Evolutionary conservation across 306 rosid genomes (phyloP).

Genomic region (Vicia sativa): DNA sequence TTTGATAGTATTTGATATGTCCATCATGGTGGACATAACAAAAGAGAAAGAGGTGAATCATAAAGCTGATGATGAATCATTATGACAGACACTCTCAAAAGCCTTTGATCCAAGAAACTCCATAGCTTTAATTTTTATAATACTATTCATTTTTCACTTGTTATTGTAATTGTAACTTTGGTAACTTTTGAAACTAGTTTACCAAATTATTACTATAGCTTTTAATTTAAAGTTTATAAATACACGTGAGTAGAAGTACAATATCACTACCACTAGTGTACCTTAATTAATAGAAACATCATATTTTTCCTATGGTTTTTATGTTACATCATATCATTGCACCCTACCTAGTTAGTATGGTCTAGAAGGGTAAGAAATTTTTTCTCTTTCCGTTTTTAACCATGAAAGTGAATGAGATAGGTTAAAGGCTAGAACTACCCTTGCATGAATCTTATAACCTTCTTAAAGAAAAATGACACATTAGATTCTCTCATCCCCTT

Average conservation of each 20-base stretch:
- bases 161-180: background rate
- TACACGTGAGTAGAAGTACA: slow-evolving; percentile 12
- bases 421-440: background rate
- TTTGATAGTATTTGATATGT: slow-evolving; percentile 47
- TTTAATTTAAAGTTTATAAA: slow-evolving; percentile 7
- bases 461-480: no score
- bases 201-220: background rate
- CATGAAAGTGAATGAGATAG: slow-evolving; percentile 1
- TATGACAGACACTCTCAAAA: slow-evolving; percentile 40
- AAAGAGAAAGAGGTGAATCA: slow-evolving; percentile 38
- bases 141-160: background rate
- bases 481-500: no score
- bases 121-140: background rate
- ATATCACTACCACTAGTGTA: background rate
- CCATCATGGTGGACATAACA: slow-evolving; percentile 43
- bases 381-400: slow-evolving; percentile 16
- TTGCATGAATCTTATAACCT: slow-evolving; percentile 24
- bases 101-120: slow-evolving; percentile 26
- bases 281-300: slow-evolving; percentile 10
- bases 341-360: background rate
- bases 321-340: background rate
- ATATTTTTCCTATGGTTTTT: background rate
- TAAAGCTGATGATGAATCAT: slow-evolving; percentile 41
- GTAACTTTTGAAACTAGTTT: background rate
- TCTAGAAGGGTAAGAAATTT: background rate